Evolutionary conservation across 1,139 yeast species (phyloP).

Genomic region (Candida gigantensis): DNA sequence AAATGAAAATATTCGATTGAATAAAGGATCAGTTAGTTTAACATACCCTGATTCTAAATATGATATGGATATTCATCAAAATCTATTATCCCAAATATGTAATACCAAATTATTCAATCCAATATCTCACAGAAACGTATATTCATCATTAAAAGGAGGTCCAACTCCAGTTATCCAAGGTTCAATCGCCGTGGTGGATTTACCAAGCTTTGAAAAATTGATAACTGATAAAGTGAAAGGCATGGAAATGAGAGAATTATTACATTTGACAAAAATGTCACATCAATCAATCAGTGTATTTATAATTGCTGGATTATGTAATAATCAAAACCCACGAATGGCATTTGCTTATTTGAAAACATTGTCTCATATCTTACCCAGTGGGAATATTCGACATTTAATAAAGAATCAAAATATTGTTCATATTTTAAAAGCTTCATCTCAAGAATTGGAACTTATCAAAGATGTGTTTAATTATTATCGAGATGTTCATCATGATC

Average conservation of each 20-base stretch:
- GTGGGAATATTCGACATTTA: conserved; percentile 1
- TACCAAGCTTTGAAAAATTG: conserved; percentile 31
- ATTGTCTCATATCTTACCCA: conserved; percentile 20
- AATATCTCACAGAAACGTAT: conserved; percentile 28
- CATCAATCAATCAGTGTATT: conserved; percentile 30
- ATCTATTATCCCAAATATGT: conserved; percentile 14
- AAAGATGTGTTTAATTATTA: conserved; percentile 4
- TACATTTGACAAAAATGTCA: conserved; percentile 13
- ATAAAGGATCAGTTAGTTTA: no score
- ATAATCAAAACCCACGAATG: conserved; percentile 23
- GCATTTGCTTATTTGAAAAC: conserved; percentile 28
- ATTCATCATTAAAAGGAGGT: conserved; percentile 20
- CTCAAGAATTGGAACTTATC: not conserved
- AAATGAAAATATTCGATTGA: conserved; percentile 23
- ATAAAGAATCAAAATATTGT: conserved; percentile 11
- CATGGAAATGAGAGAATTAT: conserved; percentile 5
- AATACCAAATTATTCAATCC: conserved; percentile 27
- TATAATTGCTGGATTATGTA: conserved; percentile 30
- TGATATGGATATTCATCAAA: conserved; percentile 22
- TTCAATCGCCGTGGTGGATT: conserved; percentile 25
- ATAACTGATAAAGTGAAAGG: conserved; percentile 14
- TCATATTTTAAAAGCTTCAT: conserved; percentile 7
- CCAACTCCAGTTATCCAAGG: conserved; percentile 29
- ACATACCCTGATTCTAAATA: conserved; percentile 6
- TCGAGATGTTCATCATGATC: conserved; percentile 1